Evolutionary conservation across 2,329 filamentous ascomycete genomes (phyloP).

Genomic region (Ophiostoma pallidulum): DNA sequence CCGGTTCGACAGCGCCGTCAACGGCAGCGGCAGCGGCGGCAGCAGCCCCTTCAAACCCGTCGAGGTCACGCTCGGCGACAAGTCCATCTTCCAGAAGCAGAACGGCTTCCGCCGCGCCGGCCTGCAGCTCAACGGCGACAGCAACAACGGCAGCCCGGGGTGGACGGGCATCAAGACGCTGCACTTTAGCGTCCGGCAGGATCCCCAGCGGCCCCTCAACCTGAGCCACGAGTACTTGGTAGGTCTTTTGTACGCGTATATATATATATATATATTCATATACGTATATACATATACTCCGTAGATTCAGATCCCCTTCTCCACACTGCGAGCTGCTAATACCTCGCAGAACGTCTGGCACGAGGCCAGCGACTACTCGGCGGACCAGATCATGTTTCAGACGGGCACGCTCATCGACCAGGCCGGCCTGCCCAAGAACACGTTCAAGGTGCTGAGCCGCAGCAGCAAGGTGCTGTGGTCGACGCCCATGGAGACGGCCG

Average conservation of each 20-base stretch:
- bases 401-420: constrained; percentile 27
- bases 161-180: constrained; percentile 26
- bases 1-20: constrained; percentile 30
- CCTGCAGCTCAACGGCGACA: constrained; percentile 33
- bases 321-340: too few species aligned
- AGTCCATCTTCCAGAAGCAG: constrained; percentile 36
- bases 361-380: constrained; percentile 28
- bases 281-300: too few species aligned
- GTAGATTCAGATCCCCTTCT: too few species aligned
- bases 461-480: constrained; percentile 31
- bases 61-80: constrained; percentile 36
- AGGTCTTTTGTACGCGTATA: too few species aligned
- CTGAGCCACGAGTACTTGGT: constrained; percentile 30
- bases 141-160: constrained; percentile 30
- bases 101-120: constrained; percentile 37
- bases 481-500: constrained; percentile 31
- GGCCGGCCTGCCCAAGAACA: constrained; percentile 26
- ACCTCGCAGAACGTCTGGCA: constrained; percentile 28
- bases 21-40: not conserved
- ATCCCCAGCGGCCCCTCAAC: constrained; percentile 25
- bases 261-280: too few species aligned
- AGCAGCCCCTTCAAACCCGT: constrained; percentile 24
- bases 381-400: constrained; percentile 32
- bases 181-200: constrained; percentile 28
- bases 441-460: constrained; percentile 33